Conservation (phyloP, 1,284 basidiomycete species). For the Pyrrhoderma noxium region DNA sequence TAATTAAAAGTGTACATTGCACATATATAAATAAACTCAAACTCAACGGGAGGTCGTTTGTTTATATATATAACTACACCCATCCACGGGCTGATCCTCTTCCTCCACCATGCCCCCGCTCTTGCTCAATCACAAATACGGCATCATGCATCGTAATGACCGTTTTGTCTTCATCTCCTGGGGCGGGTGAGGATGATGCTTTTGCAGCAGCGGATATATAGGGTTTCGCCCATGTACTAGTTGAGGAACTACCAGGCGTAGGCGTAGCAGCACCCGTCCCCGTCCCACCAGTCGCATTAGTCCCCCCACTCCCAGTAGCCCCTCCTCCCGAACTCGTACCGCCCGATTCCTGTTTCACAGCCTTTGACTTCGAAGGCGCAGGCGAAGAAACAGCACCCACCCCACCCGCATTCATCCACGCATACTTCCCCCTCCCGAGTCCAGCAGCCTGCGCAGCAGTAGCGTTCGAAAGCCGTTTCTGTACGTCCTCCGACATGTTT, state of each 20-base stretch:
- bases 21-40: too few species aligned
- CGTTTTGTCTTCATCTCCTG: conserved; percentile 42
- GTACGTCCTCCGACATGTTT: conserved; percentile 83
- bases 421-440: conserved; percentile 62
- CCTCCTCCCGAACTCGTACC: not conserved
- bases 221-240: conserved; percentile 54
- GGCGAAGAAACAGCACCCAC: conserved; percentile 34
- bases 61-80: too few species aligned
- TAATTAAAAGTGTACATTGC: too few species aligned
- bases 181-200: conserved; percentile 24
- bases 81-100: conserved; percentile 63
- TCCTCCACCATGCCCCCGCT: conserved; percentile 72
- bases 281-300: conserved; percentile 30
- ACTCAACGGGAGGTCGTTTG: too few species aligned
- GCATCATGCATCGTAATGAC: conserved; percentile 68
- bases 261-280: conserved; percentile 30
- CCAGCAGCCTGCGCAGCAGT: conserved; percentile 84
- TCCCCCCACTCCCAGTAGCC: conserved; percentile 21
- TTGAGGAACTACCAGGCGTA: conserved; percentile 25
- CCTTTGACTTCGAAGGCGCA: conserved; percentile 36
- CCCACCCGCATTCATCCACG: conserved; percentile 74
- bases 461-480: conserved; percentile 84
- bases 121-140: conserved; percentile 71
- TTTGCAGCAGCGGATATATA: conserved; percentile 44
- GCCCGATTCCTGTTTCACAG: conserved; percentile 8